phyloP scores from a whole-genome alignment of 2,329 filamentous ascomycete genomes.

The Colletotrichum graminicola region DNA sequence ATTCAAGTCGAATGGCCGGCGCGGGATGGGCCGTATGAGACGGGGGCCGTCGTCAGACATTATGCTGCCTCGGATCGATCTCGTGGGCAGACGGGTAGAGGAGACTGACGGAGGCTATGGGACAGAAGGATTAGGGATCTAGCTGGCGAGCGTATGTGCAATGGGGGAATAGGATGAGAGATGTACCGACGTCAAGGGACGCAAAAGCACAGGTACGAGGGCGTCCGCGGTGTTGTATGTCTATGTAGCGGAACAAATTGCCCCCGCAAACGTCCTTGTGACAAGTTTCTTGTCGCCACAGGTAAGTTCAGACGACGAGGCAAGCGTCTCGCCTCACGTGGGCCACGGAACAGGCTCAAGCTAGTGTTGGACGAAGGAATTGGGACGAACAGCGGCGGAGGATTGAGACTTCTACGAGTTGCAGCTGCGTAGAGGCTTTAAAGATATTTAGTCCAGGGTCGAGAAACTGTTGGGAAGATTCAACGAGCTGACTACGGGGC shows the following conservation, averaged over 20 bases:
- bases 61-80: conserved; percentile 18
- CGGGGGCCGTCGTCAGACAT: conserved; percentile 63
- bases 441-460: conserved; percentile 3
- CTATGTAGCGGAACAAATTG: conserved; percentile 1
- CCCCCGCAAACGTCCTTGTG: conserved; percentile 9
- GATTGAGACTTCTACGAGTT: background rate
- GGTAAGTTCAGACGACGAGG: conserved; percentile 33
- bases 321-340: conserved; percentile 34
- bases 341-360: conserved; percentile 16
- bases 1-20: conserved; percentile 76
- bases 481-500: conserved; percentile 8
- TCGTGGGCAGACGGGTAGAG: background rate
- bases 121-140: conserved; percentile 6
- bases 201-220: background rate
- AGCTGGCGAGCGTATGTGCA: conserved; percentile 12
- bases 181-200: conserved; percentile 8
- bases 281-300: conserved; percentile 26
- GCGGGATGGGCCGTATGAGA: conserved; percentile 77
- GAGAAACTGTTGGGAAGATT: conserved; percentile 19
- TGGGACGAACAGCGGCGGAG: conserved; percentile 28
- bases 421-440: conserved; percentile 7
- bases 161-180: background rate
- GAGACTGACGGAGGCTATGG: background rate
- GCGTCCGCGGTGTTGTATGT: background rate
- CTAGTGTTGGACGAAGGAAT: conserved; percentile 17